These are phyloP conservation scores for Bjerkandera adusta DNA, from an alignment of 1,284 basidiomycete genomes.

Conservation along the genomic window DNA sequence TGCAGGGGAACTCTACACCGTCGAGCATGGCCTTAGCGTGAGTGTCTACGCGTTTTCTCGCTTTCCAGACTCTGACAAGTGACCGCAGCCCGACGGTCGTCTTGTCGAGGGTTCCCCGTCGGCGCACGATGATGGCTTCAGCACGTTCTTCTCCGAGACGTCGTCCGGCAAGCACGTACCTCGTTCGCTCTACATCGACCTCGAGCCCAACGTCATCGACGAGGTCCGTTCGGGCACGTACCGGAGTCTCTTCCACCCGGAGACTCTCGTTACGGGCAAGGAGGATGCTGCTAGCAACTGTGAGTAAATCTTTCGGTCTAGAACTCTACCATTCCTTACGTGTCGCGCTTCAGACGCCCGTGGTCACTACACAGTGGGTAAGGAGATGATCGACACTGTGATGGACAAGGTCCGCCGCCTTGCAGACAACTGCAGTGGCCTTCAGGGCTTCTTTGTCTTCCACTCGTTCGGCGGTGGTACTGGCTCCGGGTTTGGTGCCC, in stretches of 20 bases:
- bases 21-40: slow-evolving; percentile 96
- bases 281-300: slow-evolving; percentile 99
- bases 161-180: slow-evolving; percentile 97
- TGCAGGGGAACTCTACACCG: slow-evolving; percentile 82
- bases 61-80: slow-evolving; percentile 18
- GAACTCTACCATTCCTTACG: neutral
- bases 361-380: slow-evolving; percentile 98
- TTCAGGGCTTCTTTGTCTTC: slow-evolving; percentile 99
- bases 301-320: too few relatives aligned
- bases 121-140: slow-evolving; percentile 88
- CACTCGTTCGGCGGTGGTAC: slow-evolving; percentile 99
- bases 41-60: slow-evolving; percentile 32
- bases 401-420: slow-evolving; percentile 97
- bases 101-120: slow-evolving; percentile 75
- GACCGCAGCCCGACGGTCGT: slow-evolving; percentile 83
- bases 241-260: slow-evolving; percentile 97
- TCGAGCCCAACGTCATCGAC: slow-evolving; percentile 97
- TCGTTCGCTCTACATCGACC: slow-evolving; percentile 95
- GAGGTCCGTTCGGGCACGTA: slow-evolving; percentile 96
- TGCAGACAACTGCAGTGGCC: slow-evolving; percentile 96
- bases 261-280: slow-evolving; percentile 97
- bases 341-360: slow-evolving; percentile 70
- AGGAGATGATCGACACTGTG: slow-evolving; percentile 89
- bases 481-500: slow-evolving; percentile 97
- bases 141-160: slow-evolving; percentile 94